These are phyloP conservation scores for Penicillium salamii DNA, from an alignment of 495 filamentous ascomycete species.

Conservation along the genomic window DNA sequence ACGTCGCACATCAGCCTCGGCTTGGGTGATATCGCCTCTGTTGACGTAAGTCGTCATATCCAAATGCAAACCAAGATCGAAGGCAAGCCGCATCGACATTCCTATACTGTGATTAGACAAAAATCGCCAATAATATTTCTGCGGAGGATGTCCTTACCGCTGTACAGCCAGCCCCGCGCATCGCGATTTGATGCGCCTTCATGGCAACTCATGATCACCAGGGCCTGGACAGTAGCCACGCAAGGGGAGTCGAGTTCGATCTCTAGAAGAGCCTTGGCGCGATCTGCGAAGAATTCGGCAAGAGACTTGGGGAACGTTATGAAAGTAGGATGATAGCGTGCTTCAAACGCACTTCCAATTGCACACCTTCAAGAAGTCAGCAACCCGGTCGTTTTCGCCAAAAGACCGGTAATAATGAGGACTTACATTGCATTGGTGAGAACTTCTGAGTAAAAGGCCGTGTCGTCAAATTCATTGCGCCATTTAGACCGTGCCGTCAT, in stretches of 20 bases:
- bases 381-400: neutral
- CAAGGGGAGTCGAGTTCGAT: slow-evolving; percentile 50
- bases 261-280: slow-evolving; percentile 49
- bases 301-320: slow-evolving; percentile 48
- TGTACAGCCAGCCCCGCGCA: slow-evolving; percentile 51
- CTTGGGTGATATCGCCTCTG: slow-evolving; percentile 38
- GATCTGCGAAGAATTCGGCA: slow-evolving; percentile 47
- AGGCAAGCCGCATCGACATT: slow-evolving; percentile 52
- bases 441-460: slow-evolving; percentile 48
- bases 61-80: slow-evolving; percentile 48
- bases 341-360: slow-evolving; percentile 46
- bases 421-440: slow-evolving; percentile 50
- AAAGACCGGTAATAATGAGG: neutral
- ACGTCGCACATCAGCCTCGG: slow-evolving; percentile 44
- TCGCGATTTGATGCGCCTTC: slow-evolving; percentile 47
- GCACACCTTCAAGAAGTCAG: slow-evolving; percentile 37
- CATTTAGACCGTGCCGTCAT: slow-evolving; percentile 39
- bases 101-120: slow-evolving; percentile 21
- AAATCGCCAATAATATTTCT: neutral
- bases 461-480: slow-evolving; percentile 42
- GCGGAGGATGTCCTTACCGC: slow-evolving; percentile 27
- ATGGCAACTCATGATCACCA: slow-evolving; percentile 47
- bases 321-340: slow-evolving; percentile 45
- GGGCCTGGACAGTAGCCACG: slow-evolving; percentile 49
- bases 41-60: slow-evolving; percentile 47